phyloP scores from a whole-genome alignment of 2,329 filamentous ascomycete genomes.

The Aspergillus oerlinghausenensis region DNA sequence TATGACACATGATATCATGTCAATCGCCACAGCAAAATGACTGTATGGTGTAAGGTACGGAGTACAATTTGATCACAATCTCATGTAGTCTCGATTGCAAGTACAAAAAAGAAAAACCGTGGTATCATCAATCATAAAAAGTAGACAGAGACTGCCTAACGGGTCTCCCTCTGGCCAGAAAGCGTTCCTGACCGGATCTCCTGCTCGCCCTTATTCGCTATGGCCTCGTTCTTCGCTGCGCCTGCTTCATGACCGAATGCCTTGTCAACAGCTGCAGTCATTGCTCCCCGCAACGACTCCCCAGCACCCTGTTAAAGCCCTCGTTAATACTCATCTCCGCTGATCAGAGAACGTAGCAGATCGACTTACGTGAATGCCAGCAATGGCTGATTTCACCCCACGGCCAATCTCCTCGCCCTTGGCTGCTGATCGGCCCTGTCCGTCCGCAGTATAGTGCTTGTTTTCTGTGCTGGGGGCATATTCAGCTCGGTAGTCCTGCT shows the following conservation, averaged over 20 bases:
- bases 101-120: not conserved
- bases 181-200: slow-evolving; percentile 32
- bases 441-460: slow-evolving; percentile 7
- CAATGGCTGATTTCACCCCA: slow-evolving; percentile 24
- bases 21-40: too few species aligned
- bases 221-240: slow-evolving; percentile 32
- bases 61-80: not conserved
- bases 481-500: slow-evolving; percentile 12
- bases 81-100: not conserved
- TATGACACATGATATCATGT: not conserved
- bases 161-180: not conserved
- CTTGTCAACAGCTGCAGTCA: slow-evolving; percentile 36
- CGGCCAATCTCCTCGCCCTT: slow-evolving; percentile 19
- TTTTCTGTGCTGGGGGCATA: slow-evolving; percentile 17
- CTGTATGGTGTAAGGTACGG: too few species aligned
- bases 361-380: slow-evolving; percentile 34
- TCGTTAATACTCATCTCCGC: not conserved
- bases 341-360: not conserved
- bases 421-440: slow-evolving; percentile 4
- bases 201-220: slow-evolving; percentile 32
- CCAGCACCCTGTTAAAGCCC: slow-evolving; percentile 31
- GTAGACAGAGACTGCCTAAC: not conserved
- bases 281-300: slow-evolving; percentile 36
- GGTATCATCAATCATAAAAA: not conserved
- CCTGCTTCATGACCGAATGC: slow-evolving; percentile 35